These are phyloP conservation scores for Pestalotiopsis sp. DNA, from an alignment of 2,329 filamentous ascomycete genomes.

Conservation along the genomic window DNA sequence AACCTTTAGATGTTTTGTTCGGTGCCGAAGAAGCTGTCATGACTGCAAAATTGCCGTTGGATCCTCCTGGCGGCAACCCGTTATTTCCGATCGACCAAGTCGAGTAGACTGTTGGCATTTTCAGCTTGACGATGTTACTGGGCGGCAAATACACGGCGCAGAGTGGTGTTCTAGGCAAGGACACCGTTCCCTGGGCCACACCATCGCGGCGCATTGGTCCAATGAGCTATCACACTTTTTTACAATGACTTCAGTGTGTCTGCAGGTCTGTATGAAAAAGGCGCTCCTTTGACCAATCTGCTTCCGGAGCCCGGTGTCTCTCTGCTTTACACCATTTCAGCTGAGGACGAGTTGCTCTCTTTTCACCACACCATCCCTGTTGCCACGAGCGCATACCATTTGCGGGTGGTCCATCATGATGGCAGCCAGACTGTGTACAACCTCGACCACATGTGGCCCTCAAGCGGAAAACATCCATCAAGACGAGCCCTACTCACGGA, in stretches of 20 bases:
- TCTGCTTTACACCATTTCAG: background rate
- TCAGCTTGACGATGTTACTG: background rate
- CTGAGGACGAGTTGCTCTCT: conserved; percentile 5
- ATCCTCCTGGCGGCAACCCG: background rate
- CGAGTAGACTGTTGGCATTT: background rate
- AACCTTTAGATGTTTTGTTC: background rate
- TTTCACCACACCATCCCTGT: background rate
- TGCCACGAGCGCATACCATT: conserved; percentile 6
- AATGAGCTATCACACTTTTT: background rate
- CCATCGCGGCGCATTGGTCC: background rate
- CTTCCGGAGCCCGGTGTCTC: background rate
- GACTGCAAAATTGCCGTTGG: conserved; percentile 2
- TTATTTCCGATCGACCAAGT: background rate
- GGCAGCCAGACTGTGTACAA: background rate
- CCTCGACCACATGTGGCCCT: background rate
- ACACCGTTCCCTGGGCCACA: background rate
- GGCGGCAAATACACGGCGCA: conserved; percentile 10
- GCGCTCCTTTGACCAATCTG: background rate
- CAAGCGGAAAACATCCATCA: background rate
- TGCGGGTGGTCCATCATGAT: background rate
- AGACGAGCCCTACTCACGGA: background rate
- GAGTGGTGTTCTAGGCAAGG: conserved; percentile 2
- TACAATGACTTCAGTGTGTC: conserved; percentile 2
- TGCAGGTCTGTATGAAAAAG: conserved; percentile 2
- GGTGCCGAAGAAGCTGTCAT: background rate